Percentiles rank a stretch among this genome's conserved stretches.
Evolutionary conservation across 1,284 basidiomycete species (phyloP).

Genomic region (Filobasidium uniguttulatum): DNA sequence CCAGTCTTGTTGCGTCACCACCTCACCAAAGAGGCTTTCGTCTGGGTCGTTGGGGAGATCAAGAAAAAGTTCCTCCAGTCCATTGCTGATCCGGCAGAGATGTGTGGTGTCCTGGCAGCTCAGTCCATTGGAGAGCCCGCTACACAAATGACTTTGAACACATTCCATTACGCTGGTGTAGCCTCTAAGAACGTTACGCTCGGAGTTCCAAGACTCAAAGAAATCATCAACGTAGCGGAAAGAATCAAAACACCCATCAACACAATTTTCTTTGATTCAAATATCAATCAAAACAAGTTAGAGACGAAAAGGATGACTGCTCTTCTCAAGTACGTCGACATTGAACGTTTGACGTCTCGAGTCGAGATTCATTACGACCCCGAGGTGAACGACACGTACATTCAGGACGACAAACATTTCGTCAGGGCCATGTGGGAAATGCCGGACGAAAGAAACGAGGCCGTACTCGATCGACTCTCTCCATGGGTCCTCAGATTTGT

Average conservation of each 20-base stretch:
- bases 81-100: constrained; percentile 85
- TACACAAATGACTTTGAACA: constrained; percentile 94
- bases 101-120: constrained; percentile 96
- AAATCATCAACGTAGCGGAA: constrained; percentile 96
- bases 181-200: constrained; percentile 96
- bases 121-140: constrained; percentile 99
- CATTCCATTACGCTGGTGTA: constrained; percentile 98
- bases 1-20: constrained; percentile 75
- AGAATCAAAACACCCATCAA: constrained; percentile 98
- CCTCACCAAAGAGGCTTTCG: constrained; percentile 79
- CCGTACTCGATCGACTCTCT: constrained; percentile 79
- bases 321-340: constrained; percentile 72
- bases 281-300: constrained; percentile 62
- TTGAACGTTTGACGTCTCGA: constrained; percentile 86
- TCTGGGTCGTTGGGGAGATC: constrained; percentile 94
- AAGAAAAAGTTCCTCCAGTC: constrained; percentile 90
- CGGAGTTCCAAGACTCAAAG: constrained; percentile 92
- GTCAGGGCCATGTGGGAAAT: constrained; percentile 99
- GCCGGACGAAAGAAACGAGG: constrained; percentile 90
- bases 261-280: constrained; percentile 71
- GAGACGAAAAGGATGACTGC: constrained; percentile 33
- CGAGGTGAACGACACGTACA: constrained; percentile 77
- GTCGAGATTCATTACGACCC: constrained; percentile 99
- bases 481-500: constrained; percentile 96
- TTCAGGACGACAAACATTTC: constrained; percentile 91